These are phyloP conservation scores for Pseudonectria foliicola DNA, from an alignment of 2,329 filamentous ascomycete species.

Conservation along the genomic window DNA sequence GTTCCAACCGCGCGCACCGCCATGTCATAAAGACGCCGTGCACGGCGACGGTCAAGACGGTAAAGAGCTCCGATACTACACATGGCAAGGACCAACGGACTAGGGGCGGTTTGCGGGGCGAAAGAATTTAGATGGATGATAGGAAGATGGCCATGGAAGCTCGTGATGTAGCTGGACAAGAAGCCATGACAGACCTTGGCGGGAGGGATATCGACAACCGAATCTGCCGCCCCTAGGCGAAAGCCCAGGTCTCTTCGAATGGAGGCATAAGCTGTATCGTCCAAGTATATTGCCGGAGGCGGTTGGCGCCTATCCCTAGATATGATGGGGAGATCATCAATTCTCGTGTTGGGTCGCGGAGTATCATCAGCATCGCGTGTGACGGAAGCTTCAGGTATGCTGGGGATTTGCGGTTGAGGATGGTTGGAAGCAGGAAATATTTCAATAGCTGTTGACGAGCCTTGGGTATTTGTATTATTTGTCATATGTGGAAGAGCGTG, in stretches of 20 bases:
- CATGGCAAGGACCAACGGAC: slow-evolving; percentile 7
- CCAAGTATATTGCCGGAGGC: not conserved
- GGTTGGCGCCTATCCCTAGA: not conserved
- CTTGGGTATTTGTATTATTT: too few relatives aligned
- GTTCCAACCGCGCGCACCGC: not conserved
- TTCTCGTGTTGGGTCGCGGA: too few relatives aligned
- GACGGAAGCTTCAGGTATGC: too few relatives aligned
- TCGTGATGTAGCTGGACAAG: slow-evolving; percentile 4
- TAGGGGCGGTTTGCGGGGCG: not conserved
- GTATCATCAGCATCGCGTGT: too few relatives aligned
- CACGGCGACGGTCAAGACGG: slow-evolving; percentile 6
- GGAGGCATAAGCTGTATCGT: not conserved
- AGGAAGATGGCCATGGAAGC: slow-evolving; percentile 6
- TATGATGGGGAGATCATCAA: not conserved
- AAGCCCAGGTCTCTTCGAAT: not conserved
- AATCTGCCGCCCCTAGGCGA: not conserved
- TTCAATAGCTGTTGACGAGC: too few relatives aligned
- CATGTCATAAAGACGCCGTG: slow-evolving; percentile 1
- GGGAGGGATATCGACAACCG: not conserved
- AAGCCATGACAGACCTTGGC: slow-evolving; percentile 5
- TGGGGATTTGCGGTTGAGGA: too few relatives aligned
- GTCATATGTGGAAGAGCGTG: too few relatives aligned
- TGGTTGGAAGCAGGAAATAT: too few relatives aligned
- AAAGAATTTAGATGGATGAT: slow-evolving; percentile 8
- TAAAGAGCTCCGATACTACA: slow-evolving; percentile 11